A percentile compares a stretch with the other conserved stretches of the same genome.
These are phyloP conservation scores for Geotrichum bryndzae DNA, from an alignment of 1,139 yeast species.

Conservation along the genomic window DNA sequence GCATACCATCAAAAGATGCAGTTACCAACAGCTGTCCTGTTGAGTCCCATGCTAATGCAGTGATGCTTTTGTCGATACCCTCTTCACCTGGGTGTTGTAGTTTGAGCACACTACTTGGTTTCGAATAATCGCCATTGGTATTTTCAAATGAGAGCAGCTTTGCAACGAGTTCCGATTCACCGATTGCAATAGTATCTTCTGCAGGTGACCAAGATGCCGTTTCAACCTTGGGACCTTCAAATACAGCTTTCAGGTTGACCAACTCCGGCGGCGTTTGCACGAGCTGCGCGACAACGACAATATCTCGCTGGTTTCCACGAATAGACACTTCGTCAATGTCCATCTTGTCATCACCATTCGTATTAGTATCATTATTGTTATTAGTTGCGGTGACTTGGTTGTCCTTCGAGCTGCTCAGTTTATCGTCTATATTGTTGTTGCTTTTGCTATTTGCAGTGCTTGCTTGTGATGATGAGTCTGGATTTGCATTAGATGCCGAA, in stretches of 20 bases:
- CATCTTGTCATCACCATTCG: conserved; percentile 12
- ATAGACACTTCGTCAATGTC: conserved; percentile 9
- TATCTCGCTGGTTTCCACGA: conserved; percentile 9
- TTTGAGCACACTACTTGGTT: neutral
- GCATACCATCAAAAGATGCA: conserved; percentile 33
- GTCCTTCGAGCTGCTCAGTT: neutral
- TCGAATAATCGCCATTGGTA: conserved; percentile 1
- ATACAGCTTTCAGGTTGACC: conserved; percentile 11
- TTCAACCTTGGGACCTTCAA: conserved; percentile 19
- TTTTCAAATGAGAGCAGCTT: conserved; percentile 12
- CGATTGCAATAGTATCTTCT: conserved; percentile 22
- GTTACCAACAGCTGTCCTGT: conserved; percentile 30
- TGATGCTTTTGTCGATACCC: conserved; percentile 26
- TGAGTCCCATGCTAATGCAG: conserved; percentile 31
- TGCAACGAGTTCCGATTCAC: conserved; percentile 14
- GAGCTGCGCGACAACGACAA: conserved; percentile 13
- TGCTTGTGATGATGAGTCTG: neutral
- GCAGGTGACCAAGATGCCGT: conserved; percentile 27
- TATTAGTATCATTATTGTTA: neutral
- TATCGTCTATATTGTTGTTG: neutral
- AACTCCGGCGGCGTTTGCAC: conserved; percentile 12
- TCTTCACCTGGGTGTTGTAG: conserved; percentile 16
- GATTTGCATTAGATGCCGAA: neutral
- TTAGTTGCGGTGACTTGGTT: neutral
- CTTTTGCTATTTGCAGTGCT: neutral